These are phyloP conservation scores for Pinus taeda DNA, from an alignment of 75 land plant genomes.

Conservation along the genomic window DNA sequence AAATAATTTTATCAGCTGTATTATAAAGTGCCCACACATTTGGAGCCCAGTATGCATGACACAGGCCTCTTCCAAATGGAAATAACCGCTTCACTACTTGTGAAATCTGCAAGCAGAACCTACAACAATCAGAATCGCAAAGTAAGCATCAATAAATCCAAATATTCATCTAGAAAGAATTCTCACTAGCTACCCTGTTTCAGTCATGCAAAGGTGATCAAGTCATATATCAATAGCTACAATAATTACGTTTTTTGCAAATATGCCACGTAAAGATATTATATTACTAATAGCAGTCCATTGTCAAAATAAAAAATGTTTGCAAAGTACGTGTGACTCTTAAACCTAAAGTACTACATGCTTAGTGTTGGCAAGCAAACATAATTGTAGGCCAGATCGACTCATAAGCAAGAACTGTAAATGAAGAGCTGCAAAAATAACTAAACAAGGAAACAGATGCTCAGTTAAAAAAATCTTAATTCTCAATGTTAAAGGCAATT, in stretches of 20 bases:
- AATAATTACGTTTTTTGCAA: background rate
- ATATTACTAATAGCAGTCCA: background rate
- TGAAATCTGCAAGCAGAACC: constrained; percentile 55
- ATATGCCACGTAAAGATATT: background rate
- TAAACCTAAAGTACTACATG: background rate
- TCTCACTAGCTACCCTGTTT: background rate
- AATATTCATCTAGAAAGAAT: background rate
- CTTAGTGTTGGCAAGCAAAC: background rate
- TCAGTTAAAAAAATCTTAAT: too few species aligned
- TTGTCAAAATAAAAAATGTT: background rate
- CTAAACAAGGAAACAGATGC: too few species aligned
- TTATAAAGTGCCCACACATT: constrained; percentile 96
- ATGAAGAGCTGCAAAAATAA: background rate
- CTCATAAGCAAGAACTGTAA: constrained; percentile 1
- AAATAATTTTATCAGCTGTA: constrained; percentile 58
- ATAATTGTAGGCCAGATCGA: background rate
- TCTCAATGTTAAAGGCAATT: too few species aligned
- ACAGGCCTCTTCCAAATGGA: constrained; percentile 96
- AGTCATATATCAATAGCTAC: background rate
- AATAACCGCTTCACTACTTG: constrained; percentile 79
- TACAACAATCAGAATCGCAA: constrained; percentile 4
- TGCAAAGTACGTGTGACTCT: background rate
- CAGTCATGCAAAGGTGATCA: background rate
- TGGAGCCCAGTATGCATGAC: constrained; percentile 99
- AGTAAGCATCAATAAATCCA: constrained; percentile 4